Evolutionary conservation across 768 basidiomycete genomes (phyloP).

Genomic region (Russula olivacea): DNA sequence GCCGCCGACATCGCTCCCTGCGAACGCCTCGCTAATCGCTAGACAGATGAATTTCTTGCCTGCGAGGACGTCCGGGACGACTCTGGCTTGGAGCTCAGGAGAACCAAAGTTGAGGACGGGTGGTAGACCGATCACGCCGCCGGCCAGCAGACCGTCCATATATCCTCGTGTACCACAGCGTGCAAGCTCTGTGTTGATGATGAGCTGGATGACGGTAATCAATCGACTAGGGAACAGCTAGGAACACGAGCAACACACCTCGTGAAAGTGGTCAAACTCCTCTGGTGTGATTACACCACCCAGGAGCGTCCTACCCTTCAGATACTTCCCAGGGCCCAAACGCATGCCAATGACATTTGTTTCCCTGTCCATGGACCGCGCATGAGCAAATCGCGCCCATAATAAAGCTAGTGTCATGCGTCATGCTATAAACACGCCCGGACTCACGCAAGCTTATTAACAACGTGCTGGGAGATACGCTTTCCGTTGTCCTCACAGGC

Average conservation of each 20-base stretch:
- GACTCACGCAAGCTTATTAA: constrained; percentile 76
- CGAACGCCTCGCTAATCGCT: constrained; percentile 92
- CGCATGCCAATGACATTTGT: constrained; percentile 83
- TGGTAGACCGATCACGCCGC: constrained; percentile 81
- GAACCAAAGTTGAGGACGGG: constrained; percentile 86
- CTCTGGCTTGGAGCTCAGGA: constrained; percentile 58
- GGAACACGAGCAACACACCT: constrained; percentile 38
- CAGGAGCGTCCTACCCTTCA: constrained; percentile 70
- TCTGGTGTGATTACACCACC: constrained; percentile 71
- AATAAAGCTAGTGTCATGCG: too few relatives aligned
- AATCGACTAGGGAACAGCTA: not conserved
- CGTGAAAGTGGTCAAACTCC: constrained; percentile 94
- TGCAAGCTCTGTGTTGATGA: constrained; percentile 75
- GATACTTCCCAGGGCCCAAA: constrained; percentile 83
- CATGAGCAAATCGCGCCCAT: not conserved
- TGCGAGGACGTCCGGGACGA: constrained; percentile 66
- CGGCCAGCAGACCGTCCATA: constrained; percentile 79
- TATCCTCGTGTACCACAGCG: constrained; percentile 83
- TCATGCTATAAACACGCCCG: not conserved
- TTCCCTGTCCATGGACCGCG: constrained; percentile 41
- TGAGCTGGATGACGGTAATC: constrained; percentile 43
- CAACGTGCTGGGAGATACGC: constrained; percentile 74
- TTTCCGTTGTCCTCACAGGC: constrained; percentile 84
- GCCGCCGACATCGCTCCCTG: constrained; percentile 80
- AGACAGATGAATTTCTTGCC: constrained; percentile 84